Evolutionary conservation across 495 filamentous ascomycete genomes (phyloP), one percentile per base, ranked within the genome.

Genomic region (Pseudevernia furfuracea): DNA sequence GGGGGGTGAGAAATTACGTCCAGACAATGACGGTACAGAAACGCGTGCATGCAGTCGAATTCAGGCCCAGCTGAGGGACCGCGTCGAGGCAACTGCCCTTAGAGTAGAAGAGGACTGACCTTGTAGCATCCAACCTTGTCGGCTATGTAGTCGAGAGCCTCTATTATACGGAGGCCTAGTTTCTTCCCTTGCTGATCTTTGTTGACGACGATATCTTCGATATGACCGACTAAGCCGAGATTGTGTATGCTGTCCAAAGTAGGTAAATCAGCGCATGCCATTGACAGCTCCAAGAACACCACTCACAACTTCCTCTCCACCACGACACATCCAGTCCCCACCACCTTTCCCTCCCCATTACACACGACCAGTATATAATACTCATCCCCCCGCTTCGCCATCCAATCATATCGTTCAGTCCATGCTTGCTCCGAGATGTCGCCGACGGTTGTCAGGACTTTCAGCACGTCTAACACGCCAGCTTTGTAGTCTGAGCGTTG

Each of bases 141-240:
- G 62, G 90, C 90, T 63, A 97, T 85, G 75, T 82, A 87, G 77
- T 97, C 94, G 70, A 98, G 82, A 6, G 94, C 90, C 80, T 97
- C 89, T 69, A 98, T 97, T 62, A 98, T 87, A 64, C 89, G 84
- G 73, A 96, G 77, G 4, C 94, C 94, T 46, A 98, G 80, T 76
- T 96, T 96, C 83, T 96, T 97, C 62, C 94, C 94, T 75, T 97
- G 94, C 75, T 97, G 92, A 63, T 91, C 87, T 75, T 91, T 89
- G 66, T 88, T 85, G 32, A 98, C 93, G 11, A 94, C 91, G 76
- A 98, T 97, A 75, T 98, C 94, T 77, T 98, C 94, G 77, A 98
- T 96, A 73, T 98, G 94, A 2, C 93, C 94, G n/a, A 96, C 92
- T 9, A 68, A 46, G 23, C 71, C 69, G 52, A 74, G 67, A 30